Conservation (phyloP, 192 early-diverging fungal genomes). For the Thoreauomyces humboldtii region DNA sequence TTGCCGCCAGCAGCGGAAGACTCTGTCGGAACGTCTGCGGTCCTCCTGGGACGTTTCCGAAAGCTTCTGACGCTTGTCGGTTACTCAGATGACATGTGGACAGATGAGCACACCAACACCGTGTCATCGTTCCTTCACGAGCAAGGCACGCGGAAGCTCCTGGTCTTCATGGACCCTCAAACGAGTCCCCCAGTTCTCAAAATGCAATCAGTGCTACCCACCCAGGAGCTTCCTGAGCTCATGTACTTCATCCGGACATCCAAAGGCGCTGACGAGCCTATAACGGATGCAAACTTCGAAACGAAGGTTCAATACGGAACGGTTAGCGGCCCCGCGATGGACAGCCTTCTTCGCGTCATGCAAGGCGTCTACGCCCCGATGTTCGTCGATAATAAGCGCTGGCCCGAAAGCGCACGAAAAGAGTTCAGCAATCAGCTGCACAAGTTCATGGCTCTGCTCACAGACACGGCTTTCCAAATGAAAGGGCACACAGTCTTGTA, state of each 20-base stretch:
- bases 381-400: conserved; percentile 56
- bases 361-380: conserved; percentile 59
- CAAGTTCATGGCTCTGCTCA: conserved; percentile 64
- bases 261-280: background rate
- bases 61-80: conserved; percentile 22
- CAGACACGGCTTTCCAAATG: conserved; percentile 57
- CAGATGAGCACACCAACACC: conserved; percentile 26
- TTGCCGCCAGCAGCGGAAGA: background rate
- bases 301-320: conserved; percentile 53
- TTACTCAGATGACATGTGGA: conserved; percentile 34
- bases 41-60: conserved; percentile 22
- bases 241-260: conserved; percentile 45
- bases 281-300: conserved; percentile 47
- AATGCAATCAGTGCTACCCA: conserved; percentile 31
- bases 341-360: conserved; percentile 55
- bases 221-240: conserved; percentile 25
- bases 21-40: background rate
- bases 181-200: conserved; percentile 10
- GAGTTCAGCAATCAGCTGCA: conserved; percentile 59
- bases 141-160: conserved; percentile 17
- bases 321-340: conserved; percentile 45
- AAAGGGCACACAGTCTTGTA: conserved; percentile 64
- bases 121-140: conserved; percentile 15
- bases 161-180: conserved; percentile 18
- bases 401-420: conserved; percentile 61